Base-by-base conservation (phyloP, 768 basidiomycete species). In the Phaeotremella skinneri region DNA sequence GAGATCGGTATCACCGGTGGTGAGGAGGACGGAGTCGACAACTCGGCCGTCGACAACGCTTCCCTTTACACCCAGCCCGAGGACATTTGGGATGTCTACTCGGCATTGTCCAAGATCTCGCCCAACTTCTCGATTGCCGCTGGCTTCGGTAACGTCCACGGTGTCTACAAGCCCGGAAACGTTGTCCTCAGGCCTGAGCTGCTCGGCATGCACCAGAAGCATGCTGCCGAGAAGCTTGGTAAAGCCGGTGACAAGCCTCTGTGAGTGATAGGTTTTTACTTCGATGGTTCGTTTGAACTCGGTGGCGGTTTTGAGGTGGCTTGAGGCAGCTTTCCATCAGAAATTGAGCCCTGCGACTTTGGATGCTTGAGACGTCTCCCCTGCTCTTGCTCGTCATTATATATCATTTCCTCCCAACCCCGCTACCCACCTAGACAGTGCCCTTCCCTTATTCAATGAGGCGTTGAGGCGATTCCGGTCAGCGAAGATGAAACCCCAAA, bases 1-100 rank as follows among this genome's bases (percentile, higher is more conserved):
- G 96, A 99, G 80, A 99, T 99, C 77, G 96, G 96, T 74, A 98
- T 99, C 80, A 99, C 96, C 51, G 96, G 96, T 73, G 96, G 96
- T 70, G 96, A 99, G 79, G 96, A 99, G 78, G 96, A 98, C 74
- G 94, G 96, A 76, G 96, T 99, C 49, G 94, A 99, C 81, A 99
- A 99, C 83, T 87, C 91, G 47, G 85, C 82, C 41, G 91, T 91
- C 62, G 96, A 99, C 81, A 99, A 98, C 80, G 81, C 86, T 47
- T 83, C 84, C 59, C 82, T 98, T 72, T 99, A 99, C 83, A 99
- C 96, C 26, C 96, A 99, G 79, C 93, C 96, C 37, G 87, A 91
- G 70, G 94, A 99, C 69, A 86, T 99, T 71, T 94, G 81, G 71
- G 93, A 97, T 52, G 89, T 99, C 62, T 83, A 94, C 83, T 78